phyloP scores from a whole-genome alignment of 768 basidiomycete species.

The Rhizopogon vulgaris region DNA sequence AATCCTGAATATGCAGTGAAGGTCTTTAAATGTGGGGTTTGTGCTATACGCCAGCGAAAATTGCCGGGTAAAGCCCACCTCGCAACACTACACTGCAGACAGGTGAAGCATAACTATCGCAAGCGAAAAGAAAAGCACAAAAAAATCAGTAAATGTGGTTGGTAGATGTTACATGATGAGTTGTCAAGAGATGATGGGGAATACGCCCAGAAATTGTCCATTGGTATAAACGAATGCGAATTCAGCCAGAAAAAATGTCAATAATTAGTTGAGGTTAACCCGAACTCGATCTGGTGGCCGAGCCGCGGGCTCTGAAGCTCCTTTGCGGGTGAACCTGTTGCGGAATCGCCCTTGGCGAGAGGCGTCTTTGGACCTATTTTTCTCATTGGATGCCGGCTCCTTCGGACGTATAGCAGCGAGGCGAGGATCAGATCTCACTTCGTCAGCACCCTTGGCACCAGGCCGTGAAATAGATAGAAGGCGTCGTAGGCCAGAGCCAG shows the following conservation, averaged over 20 bases:
- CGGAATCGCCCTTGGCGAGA: constrained; percentile 24
- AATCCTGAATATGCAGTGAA: too few relatives aligned
- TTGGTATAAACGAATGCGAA: background rate
- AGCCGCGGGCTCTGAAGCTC: constrained; percentile 20
- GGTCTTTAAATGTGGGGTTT: too few relatives aligned
- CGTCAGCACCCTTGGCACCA: constrained; percentile 23
- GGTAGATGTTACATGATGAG: background rate
- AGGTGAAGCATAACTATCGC: constrained; percentile 1
- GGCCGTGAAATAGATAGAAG: constrained; percentile 27
- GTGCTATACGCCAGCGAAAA: too few relatives aligned
- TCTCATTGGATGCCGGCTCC: constrained; percentile 15
- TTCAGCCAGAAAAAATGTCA: constrained; percentile 11
- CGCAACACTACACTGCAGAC: background rate
- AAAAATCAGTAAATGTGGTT: background rate
- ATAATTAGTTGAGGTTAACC: constrained; percentile 27
- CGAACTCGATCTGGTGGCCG: constrained; percentile 30
- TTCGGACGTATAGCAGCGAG: constrained; percentile 21
- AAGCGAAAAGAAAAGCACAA: background rate
- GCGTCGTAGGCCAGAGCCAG: constrained; percentile 26
- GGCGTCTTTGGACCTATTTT: constrained; percentile 2
- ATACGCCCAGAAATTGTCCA: background rate
- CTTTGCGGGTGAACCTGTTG: constrained; percentile 21
- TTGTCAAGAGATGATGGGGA: background rate
- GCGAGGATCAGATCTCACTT: constrained; percentile 17
- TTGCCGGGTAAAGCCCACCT: too few relatives aligned